Evolutionary conservation across 192 early-diverging fungal species (phyloP).

Genomic region (Geranomyces michiganensis): DNA sequence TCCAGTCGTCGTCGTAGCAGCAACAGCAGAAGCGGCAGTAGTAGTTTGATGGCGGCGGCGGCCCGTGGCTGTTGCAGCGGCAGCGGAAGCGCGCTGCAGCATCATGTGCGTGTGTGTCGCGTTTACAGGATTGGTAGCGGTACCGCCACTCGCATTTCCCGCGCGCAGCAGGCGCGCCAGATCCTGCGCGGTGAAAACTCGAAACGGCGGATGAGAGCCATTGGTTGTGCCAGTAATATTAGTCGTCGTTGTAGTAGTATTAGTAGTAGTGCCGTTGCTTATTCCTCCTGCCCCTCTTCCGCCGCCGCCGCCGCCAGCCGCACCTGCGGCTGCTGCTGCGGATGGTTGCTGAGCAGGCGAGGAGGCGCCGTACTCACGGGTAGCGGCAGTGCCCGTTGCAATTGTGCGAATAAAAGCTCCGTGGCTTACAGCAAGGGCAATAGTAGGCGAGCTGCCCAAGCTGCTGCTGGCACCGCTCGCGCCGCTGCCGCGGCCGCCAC

Average conservation of each 20-base stretch:
- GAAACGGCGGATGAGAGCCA: background rate
- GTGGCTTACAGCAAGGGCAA: constrained; percentile 15
- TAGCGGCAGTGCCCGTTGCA: constrained; percentile 1
- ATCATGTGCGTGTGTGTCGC: too few relatives aligned
- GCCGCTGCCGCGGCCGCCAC: background rate
- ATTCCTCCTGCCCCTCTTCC: too few relatives aligned
- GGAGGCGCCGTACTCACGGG: background rate
- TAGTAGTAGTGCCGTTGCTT: too few relatives aligned
- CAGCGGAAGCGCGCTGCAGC: background rate
- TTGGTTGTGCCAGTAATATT: too few relatives aligned
- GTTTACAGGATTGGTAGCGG: background rate
- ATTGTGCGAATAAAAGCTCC: constrained; percentile 22
- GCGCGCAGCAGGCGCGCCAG: constrained; percentile 13
- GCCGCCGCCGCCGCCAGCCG: background rate
- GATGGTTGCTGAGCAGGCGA: too few relatives aligned
- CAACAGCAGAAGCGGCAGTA: background rate
- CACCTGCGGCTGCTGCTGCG: background rate
- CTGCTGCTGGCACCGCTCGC: background rate
- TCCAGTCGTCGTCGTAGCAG: too few relatives aligned
- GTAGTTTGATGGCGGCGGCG: background rate
- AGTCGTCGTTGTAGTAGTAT: too few relatives aligned
- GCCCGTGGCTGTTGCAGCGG: background rate
- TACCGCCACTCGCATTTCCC: background rate
- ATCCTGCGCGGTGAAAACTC: background rate
- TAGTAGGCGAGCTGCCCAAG: background rate